phyloP scores from a whole-genome alignment of 768 basidiomycete genomes.

The Gloeopeniophorella convolvens region DNA sequence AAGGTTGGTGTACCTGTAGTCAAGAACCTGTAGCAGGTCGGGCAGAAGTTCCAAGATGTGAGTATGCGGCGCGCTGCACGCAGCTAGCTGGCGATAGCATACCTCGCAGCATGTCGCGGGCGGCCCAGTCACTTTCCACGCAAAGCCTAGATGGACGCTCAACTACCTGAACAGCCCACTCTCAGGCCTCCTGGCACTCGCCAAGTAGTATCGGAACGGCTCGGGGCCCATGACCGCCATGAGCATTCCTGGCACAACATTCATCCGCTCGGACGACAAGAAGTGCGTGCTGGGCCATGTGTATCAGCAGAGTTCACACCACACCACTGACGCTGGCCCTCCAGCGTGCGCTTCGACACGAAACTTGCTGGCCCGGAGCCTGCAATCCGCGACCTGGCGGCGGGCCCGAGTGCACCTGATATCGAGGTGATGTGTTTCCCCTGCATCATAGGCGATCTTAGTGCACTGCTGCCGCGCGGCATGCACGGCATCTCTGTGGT shows the following conservation, averaged over 20 bases:
- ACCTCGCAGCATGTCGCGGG: neutral
- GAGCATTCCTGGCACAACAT: neutral
- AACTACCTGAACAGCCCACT: slow-evolving; percentile 2
- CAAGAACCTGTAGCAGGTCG: slow-evolving; percentile 1
- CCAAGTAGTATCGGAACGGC: neutral
- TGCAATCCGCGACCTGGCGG: neutral
- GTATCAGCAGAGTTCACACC: neutral
- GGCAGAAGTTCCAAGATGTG: slow-evolving; percentile 3
- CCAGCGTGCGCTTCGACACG: slow-evolving; percentile 32
- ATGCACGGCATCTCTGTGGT: slow-evolving; percentile 2
- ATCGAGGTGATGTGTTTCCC: slow-evolving; percentile 12
- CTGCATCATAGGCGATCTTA: neutral
- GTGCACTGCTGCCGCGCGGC: neutral
- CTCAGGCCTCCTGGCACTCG: neutral
- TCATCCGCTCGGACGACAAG: slow-evolving; percentile 1
- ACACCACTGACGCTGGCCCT: neutral
- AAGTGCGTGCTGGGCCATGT: neutral
- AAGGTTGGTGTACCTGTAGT: slow-evolving; percentile 23
- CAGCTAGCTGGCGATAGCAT: neutral
- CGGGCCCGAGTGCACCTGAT: neutral
- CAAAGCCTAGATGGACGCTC: slow-evolving; percentile 2
- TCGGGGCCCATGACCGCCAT: slow-evolving; percentile 5
- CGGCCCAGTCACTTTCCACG: neutral
- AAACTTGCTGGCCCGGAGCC: slow-evolving; percentile 2
- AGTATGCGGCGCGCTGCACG: neutral